phyloP scores from a whole-genome alignment of 352 stramenopile species.

The Peronosclerospora sorghi region DNA sequence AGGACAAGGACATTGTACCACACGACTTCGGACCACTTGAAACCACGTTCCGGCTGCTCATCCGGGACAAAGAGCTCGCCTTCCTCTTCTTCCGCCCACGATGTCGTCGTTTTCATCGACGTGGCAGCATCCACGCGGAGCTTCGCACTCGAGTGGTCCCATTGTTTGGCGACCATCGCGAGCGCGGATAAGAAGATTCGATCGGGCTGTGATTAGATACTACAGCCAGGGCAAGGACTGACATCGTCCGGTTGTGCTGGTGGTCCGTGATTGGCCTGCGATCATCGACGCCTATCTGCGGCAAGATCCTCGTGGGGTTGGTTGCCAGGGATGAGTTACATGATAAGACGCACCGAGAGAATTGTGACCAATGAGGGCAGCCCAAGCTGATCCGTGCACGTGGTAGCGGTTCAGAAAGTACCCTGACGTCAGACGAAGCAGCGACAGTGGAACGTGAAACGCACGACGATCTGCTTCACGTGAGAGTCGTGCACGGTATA shows the following conservation, averaged over 20 bases:
- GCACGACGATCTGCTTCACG: no score
- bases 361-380: no score
- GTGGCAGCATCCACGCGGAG: constrained; percentile 3
- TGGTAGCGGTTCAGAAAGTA: no score
- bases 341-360: no score
- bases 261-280: constrained; percentile 1
- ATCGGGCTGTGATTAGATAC: constrained; percentile 7
- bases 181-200: constrained; percentile 1
- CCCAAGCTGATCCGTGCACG: no score
- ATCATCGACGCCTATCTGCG: no score
- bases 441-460: no score
- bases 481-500: no score
- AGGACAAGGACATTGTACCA: constrained; percentile 80
- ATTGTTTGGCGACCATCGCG: constrained; percentile 2
- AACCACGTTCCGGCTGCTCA: constrained; percentile 20
- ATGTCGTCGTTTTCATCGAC: constrained; percentile 1
- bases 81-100: constrained; percentile 26
- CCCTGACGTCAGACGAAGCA: no score
- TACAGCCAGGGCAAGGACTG: constrained; percentile 10
- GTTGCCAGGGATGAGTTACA: no score
- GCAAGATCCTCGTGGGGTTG: no score
- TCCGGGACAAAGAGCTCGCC: constrained; percentile 23
- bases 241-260: constrained; percentile 5
- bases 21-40: constrained; percentile 66
- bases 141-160: background rate